phyloP scores from a whole-genome alignment of 2,329 filamentous ascomycete species.

The Sporothrix brasiliensis region DNA sequence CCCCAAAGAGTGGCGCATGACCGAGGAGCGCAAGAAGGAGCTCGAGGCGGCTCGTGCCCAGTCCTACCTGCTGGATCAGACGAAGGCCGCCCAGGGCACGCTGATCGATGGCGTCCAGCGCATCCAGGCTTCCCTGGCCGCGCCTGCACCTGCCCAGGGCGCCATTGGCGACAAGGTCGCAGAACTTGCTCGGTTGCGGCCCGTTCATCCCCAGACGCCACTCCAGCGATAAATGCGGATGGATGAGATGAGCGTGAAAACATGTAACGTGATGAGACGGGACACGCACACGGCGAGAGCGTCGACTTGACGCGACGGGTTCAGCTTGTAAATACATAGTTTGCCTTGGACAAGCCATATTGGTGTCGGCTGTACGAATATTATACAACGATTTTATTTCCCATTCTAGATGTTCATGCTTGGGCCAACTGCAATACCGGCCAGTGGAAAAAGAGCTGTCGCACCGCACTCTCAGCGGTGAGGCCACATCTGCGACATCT shows the following conservation, averaged over 20 bases:
- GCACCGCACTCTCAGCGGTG: not conserved
- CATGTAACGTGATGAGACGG: not conserved
- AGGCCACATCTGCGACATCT: conserved; percentile 5
- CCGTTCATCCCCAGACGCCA: not conserved
- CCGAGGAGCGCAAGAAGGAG: conserved; percentile 65
- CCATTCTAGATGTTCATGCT: not conserved
- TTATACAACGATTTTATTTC: not conserved
- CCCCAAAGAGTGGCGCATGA: conserved; percentile 82
- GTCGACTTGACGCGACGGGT: not conserved
- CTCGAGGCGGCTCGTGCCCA: conserved; percentile 64
- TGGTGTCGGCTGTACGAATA: conserved; percentile 30
- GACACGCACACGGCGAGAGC: not conserved
- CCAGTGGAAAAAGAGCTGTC: not conserved
- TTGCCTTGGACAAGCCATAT: conserved; percentile 13
- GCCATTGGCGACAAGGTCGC: conserved; percentile 33
- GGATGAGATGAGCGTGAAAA: not conserved
- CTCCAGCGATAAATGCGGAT: conserved; percentile 17
- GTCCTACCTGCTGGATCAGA: conserved; percentile 57
- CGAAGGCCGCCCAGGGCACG: conserved; percentile 55
- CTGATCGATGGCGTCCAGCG: conserved; percentile 61
- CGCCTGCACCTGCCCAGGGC: conserved; percentile 27
- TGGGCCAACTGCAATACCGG: too few relatives aligned
- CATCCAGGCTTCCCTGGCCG: conserved; percentile 49
- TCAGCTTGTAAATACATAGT: conserved; percentile 15
- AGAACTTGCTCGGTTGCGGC: conserved; percentile 38